Evolutionary conservation across 2,329 filamentous ascomycete species (phyloP).

Genomic region (Pezicula carpinea): DNA sequence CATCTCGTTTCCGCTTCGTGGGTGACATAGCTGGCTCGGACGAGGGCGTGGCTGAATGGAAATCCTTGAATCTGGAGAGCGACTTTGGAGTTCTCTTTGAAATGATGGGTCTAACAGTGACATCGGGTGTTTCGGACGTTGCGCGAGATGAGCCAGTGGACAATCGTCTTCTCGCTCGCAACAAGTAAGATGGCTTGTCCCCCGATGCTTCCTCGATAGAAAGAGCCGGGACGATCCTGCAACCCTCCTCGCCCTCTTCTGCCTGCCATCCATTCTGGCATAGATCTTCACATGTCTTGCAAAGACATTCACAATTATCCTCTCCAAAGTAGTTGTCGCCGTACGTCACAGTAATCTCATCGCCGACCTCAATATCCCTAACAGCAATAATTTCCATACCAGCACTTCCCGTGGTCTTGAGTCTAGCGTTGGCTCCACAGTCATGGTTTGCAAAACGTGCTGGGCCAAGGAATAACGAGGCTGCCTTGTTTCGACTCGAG

Average conservation of each 20-base stretch:
- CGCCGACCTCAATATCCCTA: conserved; percentile 75
- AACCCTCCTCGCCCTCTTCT: conserved; percentile 33
- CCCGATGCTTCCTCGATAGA: conserved; percentile 25
- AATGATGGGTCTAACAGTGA: conserved; percentile 30
- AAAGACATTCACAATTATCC: conserved; percentile 92
- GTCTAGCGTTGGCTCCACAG: conserved; percentile 83
- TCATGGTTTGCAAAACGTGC: conserved; percentile 97
- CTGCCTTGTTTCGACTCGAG: conserved; percentile 84
- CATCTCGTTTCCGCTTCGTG: conserved; percentile 20
- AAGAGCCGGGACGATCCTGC: conserved; percentile 18
- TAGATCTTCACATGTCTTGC: conserved; percentile 74
- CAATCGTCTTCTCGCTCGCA: conserved; percentile 46
- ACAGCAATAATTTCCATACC: conserved; percentile 89
- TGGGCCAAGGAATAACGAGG: conserved; percentile 89
- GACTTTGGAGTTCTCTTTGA: conserved; percentile 22
- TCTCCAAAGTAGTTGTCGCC: conserved; percentile 95
- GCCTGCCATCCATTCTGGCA: conserved; percentile 79
- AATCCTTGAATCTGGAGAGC: conserved; percentile 16
- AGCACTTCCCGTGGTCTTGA: conserved; percentile 77
- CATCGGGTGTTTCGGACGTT: conserved; percentile 51
- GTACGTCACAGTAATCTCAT: conserved; percentile 96
- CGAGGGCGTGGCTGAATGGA: conserved; percentile 18
- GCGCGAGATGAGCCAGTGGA: conserved; percentile 47
- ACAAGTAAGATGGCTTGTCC: conserved; percentile 40
- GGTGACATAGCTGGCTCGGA: conserved; percentile 11